phyloP scores from a whole-genome alignment of 1,284 basidiomycete species.

The Porodaedalea pini region DNA sequence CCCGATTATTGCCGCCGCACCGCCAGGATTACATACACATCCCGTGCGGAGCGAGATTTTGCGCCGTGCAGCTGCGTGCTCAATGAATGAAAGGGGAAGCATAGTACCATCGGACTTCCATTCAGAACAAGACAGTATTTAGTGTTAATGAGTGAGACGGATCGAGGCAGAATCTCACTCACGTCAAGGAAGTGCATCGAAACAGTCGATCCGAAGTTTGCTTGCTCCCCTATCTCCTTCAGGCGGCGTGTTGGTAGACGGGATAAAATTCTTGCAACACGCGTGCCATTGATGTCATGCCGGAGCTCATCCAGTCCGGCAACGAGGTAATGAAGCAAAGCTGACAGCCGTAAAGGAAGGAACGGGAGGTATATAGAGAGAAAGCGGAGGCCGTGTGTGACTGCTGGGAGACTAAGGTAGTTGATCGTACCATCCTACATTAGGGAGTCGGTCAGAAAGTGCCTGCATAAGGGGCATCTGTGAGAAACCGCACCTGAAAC shows the following conservation, averaged over 20 bases:
- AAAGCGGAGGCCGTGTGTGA: conserved; percentile 71
- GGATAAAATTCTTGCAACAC: conserved; percentile 65
- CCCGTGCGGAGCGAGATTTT: conserved; percentile 75
- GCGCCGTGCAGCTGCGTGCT: conserved; percentile 58
- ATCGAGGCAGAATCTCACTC: conserved; percentile 31
- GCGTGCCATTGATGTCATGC: conserved; percentile 52
- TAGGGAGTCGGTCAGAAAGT: conserved; percentile 19
- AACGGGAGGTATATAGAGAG: conserved; percentile 73
- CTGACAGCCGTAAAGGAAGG: conserved; percentile 67
- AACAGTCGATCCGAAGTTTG: conserved; percentile 63
- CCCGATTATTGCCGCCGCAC: conserved; percentile 65
- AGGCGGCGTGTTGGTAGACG: conserved; percentile 47
- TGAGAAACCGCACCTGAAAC: conserved; percentile 56
- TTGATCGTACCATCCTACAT: conserved; percentile 80
- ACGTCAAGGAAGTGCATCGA: conserved; percentile 63
- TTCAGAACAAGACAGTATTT: conserved; percentile 19
- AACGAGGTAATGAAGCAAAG: conserved; percentile 51
- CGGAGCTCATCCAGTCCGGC: conserved; percentile 51
- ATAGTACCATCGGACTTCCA: conserved; percentile 57
- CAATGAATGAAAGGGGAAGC: conserved; percentile 67
- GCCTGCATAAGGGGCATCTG: conserved; percentile 5
- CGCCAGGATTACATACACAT: conserved; percentile 83
- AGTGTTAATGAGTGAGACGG: conserved; percentile 13
- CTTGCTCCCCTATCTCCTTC: conserved; percentile 56
- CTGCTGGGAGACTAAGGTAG: conserved; percentile 67